Evolutionary conservation across 805 yeast genomes (phyloP), one percentile per base, ranked within the genome.

Genomic region (Jamesozyma gamospora): DNA sequence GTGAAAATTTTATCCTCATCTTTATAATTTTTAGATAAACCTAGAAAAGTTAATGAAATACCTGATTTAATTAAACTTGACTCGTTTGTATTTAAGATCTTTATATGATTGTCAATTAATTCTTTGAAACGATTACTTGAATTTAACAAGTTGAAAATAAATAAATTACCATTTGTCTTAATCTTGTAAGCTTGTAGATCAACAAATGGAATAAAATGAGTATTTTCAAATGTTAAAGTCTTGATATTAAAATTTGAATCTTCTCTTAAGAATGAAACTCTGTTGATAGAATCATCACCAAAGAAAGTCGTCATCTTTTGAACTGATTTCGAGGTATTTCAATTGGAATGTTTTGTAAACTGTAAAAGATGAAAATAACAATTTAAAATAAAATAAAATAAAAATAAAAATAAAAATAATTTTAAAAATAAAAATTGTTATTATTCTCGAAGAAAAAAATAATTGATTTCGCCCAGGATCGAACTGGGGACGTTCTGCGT

Each of bases 401-500:
- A n/a, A n/a, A n/a, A n/a, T n/a, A n/a, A n/a, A n/a, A n/a, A n/a
- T n/a, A n/a, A n/a, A n/a, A n/a, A n/a, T n/a, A n/a, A n/a, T n/a
- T n/a, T n/a, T n/a, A n/a, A n/a, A n/a, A n/a, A n/a, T n/a, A n/a
- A n/a, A n/a, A n/a, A n/a, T n/a, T n/a, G n/a, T n/a, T n/a, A n/a
- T n/a, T n/a, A n/a, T n/a, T n/a, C n/a, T n/a, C n/a, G n/a, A n/a
- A n/a, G n/a, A n/a, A n/a, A 21, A 21, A 21, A 21, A 21, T 60
- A 59, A 61, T 52, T 88, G 96, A 86, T 81, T 85, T 79, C 82
- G 88, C 96, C 96, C 96, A 88, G 96, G 96, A 86, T 90, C 96
- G 96, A 90, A 90, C 97, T 87, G 96, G 96, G 96, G 96, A 90
- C 96, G 88, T 84, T 84, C 92, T 86, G 95, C 96, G 96, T 88